Evolutionary conservation across 495 filamentous ascomycete species (phyloP).

Genomic region (Daldinia bambusicola): DNA sequence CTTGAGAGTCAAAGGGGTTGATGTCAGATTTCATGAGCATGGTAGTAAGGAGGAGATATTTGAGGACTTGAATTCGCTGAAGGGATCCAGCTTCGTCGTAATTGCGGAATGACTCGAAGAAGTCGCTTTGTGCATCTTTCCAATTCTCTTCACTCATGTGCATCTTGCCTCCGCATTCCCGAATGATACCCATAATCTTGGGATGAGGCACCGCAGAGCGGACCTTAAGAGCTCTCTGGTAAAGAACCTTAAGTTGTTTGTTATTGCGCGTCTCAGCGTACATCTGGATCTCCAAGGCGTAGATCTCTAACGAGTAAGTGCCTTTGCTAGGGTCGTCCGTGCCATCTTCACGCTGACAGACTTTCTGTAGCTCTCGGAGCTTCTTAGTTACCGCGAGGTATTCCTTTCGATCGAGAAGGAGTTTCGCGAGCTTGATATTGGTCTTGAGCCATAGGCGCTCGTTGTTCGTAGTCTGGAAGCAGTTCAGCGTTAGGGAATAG

Average conservation of each 20-base stretch:
- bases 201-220: constrained; percentile 96
- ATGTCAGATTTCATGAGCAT: constrained; percentile 99
- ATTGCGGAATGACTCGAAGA: constrained; percentile 98
- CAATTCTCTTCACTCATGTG: constrained; percentile 99
- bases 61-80: constrained; percentile 95
- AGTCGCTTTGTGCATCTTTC: constrained; percentile 96
- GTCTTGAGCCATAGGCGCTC: constrained; percentile 98
- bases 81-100: constrained; percentile 98
- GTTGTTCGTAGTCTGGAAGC: constrained; percentile 97
- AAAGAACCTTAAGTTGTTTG: constrained; percentile 93
- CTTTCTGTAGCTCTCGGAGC: constrained; percentile 85
- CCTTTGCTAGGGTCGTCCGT: constrained; percentile 95
- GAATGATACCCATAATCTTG: constrained; percentile 98
- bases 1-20: constrained; percentile 98
- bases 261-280: constrained; percentile 96
- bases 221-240: constrained; percentile 88
- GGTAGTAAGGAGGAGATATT: constrained; percentile 94
- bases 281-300: constrained; percentile 98
- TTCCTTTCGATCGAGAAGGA: constrained; percentile 91
- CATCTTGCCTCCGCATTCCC: constrained; percentile 99
- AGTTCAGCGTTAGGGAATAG: constrained; percentile 90
- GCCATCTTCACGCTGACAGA: constrained; percentile 89
- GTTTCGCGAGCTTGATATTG: constrained; percentile 92
- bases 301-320: constrained; percentile 94
- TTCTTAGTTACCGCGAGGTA: constrained; percentile 84